A percentile compares a stretch with the other conserved stretches of the same genome.
Evolutionary conservation across 352 stramenopile genomes (phyloP).

Genomic region (Thalassiosira delicatula): DNA sequence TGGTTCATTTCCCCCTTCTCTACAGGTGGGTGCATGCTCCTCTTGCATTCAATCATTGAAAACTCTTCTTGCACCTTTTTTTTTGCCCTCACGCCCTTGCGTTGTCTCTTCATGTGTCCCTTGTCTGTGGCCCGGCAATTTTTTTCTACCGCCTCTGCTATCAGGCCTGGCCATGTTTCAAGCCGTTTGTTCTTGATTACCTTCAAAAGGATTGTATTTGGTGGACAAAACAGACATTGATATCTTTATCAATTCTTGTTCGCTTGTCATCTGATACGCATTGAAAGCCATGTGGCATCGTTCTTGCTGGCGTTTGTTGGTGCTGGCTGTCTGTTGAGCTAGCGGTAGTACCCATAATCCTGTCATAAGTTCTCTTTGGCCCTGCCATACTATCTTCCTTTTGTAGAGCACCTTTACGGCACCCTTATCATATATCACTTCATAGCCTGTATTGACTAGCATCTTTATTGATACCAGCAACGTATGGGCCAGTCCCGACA

Average conservation of each 20-base stretch:
- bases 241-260: too few species aligned
- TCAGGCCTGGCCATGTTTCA: conserved; percentile 32
- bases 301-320: too few species aligned
- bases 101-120: conserved; percentile 22
- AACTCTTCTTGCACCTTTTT: not conserved
- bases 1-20: too few species aligned
- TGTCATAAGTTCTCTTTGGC: not conserved
- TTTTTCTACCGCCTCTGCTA: conserved; percentile 3
- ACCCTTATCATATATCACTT: not conserved
- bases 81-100: not conserved
- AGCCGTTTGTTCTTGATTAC: conserved; percentile 39
- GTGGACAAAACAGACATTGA: not conserved
- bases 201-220: conserved; percentile 13
- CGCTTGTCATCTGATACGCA: too few species aligned
- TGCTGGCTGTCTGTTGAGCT: too few species aligned
- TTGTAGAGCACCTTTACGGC: not conserved
- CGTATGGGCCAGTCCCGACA: not conserved
- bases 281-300: not conserved
- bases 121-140: conserved; percentile 20
- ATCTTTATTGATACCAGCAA: not conserved
- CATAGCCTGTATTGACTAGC: not conserved
- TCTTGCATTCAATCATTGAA: too few species aligned
- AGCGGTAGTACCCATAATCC: not conserved
- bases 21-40: too few species aligned
- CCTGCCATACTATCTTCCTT: not conserved